Conservation (phyloP, 2,329 filamentous ascomycete genomes). For the Pseudocercospora musae region DNA sequence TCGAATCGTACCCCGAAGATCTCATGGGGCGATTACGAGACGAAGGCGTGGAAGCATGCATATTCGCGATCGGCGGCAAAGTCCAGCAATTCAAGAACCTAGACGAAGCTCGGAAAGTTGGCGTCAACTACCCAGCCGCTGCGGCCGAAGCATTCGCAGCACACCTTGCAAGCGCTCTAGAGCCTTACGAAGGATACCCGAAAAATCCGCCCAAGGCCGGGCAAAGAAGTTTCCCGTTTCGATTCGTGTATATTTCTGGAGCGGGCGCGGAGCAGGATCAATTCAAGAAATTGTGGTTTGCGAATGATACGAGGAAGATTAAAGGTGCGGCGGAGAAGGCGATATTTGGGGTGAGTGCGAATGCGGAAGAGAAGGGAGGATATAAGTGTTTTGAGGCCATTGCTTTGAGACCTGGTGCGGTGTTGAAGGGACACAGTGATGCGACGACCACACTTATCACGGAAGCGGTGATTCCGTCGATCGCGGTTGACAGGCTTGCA, state of each 20-base stretch:
- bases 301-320: slow-evolving; percentile 34
- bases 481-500: slow-evolving; percentile 34
- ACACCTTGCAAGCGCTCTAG: slow-evolving; percentile 26
- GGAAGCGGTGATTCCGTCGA: slow-evolving; percentile 30
- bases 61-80: slow-evolving; percentile 41
- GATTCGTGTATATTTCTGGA: slow-evolving; percentile 44
- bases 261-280: slow-evolving; percentile 41
- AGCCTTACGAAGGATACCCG: slow-evolving; percentile 24
- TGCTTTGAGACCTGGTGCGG: slow-evolving; percentile 33
- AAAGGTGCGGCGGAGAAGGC: slow-evolving; percentile 40
- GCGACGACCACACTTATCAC: slow-evolving; percentile 31
- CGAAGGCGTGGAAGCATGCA: slow-evolving; percentile 45
- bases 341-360: slow-evolving; percentile 32
- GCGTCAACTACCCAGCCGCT: slow-evolving; percentile 32
- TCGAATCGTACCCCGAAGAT: slow-evolving; percentile 49
- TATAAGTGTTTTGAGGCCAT: slow-evolving; percentile 37
- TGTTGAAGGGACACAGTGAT: slow-evolving; percentile 31
- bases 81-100: slow-evolving; percentile 26
- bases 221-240: slow-evolving; percentile 36
- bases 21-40: slow-evolving; percentile 39
- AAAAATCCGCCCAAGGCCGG: slow-evolving; percentile 21
- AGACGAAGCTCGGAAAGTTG: slow-evolving; percentile 32
- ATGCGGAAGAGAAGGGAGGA: slow-evolving; percentile 27
- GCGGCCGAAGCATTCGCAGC: slow-evolving; percentile 35
- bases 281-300: slow-evolving; percentile 38